Evolutionary conservation across 306 rosid species (phyloP), one percentile per base, ranked within the genome.

Genomic region (Quercus cerris): DNA sequence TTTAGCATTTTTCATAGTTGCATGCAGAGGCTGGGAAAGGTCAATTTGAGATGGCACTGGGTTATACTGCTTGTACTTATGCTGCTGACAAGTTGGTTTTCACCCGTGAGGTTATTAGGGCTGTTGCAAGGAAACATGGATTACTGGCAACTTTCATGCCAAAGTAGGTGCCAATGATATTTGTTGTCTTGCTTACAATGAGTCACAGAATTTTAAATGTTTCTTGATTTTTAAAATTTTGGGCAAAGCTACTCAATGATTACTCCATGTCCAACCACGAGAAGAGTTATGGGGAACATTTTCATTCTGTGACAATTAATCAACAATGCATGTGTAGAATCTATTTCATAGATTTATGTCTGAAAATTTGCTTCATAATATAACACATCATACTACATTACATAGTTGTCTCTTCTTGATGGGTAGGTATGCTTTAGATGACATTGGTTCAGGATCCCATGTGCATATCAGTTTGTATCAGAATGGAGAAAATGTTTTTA

Each of bases 1-100:
- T 55, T 56, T 76, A 74, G 10, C 68, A 31, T 18, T 59, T 61
- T 70, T 73, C 77, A 70, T 77, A 94, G 98, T 11, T 94, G 70
- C 97, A 94, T 77, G 90, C 97, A 49, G 98, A 94, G 81, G 78
- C 93, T 84, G 98, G 91, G 74, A 91, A 88, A 79, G 98, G 98
- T 57, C 98, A 94, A 84, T 92, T 88, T 85, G 98, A 94, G 85
- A 8, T 94, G 75, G 88, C 80, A 84, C 68, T 81, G 70, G 91
- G 91, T 64, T 86, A 92, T 79, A 80, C 85, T 15, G n/a, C 54
- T 75, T 91, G 95, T 78, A 86, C 82, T 75, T 56, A 81, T 80
- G 90, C 98, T 30, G 95, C 97, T 15, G 94, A 92, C 87, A 81
- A 90, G 88, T 82, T 94, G 78, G 52, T 85, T 81, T 94, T 82